Conservation (phyloP, 2,329 filamentous ascomycete genomes). For the Monilinia vaccinii-corymbosi region DNA sequence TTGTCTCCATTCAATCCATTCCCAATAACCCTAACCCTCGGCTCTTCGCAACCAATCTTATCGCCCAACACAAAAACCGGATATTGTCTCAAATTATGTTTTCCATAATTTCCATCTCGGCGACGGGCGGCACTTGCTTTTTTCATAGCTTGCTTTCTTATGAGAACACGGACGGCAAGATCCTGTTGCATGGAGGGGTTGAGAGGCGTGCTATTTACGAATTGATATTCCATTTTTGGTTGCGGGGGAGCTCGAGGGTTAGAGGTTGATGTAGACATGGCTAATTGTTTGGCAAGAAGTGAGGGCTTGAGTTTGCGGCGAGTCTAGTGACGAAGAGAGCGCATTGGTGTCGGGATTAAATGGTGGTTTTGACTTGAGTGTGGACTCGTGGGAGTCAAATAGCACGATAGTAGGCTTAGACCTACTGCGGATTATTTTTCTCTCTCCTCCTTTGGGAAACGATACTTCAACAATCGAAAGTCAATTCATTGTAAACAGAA, state of each 20-base stretch:
- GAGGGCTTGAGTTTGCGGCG: neutral
- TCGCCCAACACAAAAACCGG: constrained; percentile 20
- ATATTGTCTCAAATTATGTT: constrained; percentile 28
- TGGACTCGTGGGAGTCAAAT: neutral
- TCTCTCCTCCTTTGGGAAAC: neutral
- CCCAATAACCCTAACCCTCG: neutral
- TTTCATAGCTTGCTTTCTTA: constrained; percentile 34
- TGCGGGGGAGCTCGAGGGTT: neutral
- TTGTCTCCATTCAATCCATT: neutral
- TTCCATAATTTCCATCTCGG: constrained; percentile 28
- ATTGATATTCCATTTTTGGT: constrained; percentile 18
- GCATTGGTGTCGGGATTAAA: neutral
- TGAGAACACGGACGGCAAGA: constrained; percentile 22
- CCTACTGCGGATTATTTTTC: neutral
- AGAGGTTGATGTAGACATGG: neutral
- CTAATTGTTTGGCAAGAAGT: constrained; percentile 8
- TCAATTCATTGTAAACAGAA: neutral
- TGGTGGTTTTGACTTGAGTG: neutral
- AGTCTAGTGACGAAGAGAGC: neutral
- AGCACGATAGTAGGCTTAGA: neutral
- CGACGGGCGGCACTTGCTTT: constrained; percentile 29
- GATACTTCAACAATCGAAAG: neutral
- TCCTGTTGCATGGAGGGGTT: constrained; percentile 19
- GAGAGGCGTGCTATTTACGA: constrained; percentile 23
- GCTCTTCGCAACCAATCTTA: neutral